These are phyloP conservation scores for Selaginella tamariscina DNA, from an alignment of 75 land plant species.

Conservation along the genomic window DNA sequence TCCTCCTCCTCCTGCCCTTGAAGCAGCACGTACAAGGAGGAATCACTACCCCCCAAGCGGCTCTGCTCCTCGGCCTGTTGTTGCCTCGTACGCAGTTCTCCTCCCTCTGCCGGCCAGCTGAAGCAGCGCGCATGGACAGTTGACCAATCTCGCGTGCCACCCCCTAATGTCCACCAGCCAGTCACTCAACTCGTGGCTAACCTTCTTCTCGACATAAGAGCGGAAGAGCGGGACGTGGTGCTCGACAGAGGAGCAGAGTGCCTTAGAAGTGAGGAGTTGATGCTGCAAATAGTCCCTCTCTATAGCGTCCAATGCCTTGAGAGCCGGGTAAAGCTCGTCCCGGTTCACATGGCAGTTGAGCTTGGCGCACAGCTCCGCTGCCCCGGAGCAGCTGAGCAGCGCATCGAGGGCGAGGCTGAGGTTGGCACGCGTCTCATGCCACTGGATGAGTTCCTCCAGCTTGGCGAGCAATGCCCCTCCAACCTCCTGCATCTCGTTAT, in stretches of 20 bases:
- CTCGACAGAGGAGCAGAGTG: constrained; percentile 44
- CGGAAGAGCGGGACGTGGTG: constrained; percentile 61
- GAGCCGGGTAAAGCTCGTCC: constrained; percentile 59
- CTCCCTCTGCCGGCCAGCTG: constrained; percentile 77
- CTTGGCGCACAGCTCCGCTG: constrained; percentile 48
- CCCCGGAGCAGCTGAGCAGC: constrained; percentile 43
- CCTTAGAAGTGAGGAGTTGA: constrained; percentile 35
- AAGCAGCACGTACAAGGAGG: constrained; percentile 51
- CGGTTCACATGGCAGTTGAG: constrained; percentile 55
- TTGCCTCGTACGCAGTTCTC: constrained; percentile 56
- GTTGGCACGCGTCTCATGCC: constrained; percentile 58
- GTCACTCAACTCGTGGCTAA: constrained; percentile 68
- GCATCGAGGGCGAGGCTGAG: constrained; percentile 56
- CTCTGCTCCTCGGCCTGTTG: constrained; percentile 80
- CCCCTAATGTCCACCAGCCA: constrained; percentile 82
- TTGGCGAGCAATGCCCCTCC: constrained; percentile 47
- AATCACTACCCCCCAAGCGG: constrained; percentile 34
- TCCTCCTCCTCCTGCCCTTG: constrained; percentile 35
- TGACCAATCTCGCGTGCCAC: constrained; percentile 77
- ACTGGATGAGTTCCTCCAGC: constrained; percentile 68
- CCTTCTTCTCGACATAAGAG: constrained; percentile 60
- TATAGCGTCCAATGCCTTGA: constrained; percentile 66
- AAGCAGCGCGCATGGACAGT: constrained; percentile 69
- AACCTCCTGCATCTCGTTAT: constrained; percentile 57
- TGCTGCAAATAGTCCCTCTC: constrained; percentile 57